Percentiles rank a stretch among this genome's conserved stretches.
phyloP scores from a whole-genome alignment of 148 eudicot genomes.

The Agrostemma githago region DNA sequence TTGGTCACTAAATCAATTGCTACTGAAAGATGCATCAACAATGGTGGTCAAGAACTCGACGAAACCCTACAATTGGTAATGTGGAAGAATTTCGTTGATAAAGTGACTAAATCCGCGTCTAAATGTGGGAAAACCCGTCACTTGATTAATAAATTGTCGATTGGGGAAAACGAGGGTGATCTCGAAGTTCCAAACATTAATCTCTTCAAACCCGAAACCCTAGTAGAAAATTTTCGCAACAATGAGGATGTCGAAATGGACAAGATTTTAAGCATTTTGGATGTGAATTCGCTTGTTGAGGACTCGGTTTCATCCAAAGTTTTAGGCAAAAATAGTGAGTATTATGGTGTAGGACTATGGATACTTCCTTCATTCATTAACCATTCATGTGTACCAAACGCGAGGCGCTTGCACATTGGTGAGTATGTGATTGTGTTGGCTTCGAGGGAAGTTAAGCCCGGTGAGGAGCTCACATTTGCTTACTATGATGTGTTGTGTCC shows the following conservation, averaged over 20 bases:
- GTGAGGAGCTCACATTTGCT: constrained; percentile 76
- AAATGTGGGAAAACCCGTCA: constrained; percentile 41
- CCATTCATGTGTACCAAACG: constrained; percentile 79
- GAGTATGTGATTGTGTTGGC: constrained; percentile 67
- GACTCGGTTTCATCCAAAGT: constrained; percentile 62
- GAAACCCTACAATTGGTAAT: constrained; percentile 56
- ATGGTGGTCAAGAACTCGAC: constrained; percentile 31
- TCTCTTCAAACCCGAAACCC: constrained; percentile 50
- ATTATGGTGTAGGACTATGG: constrained; percentile 85
- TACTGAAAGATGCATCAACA: constrained; percentile 63
- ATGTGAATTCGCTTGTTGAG: constrained; percentile 79
- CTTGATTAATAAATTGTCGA: constrained; percentile 54
- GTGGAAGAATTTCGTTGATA: constrained; percentile 80
- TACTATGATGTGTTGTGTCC: constrained; percentile 67
- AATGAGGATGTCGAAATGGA: constrained; percentile 32
- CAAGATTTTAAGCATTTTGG: constrained; percentile 51
- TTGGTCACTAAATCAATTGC: constrained; percentile 74
- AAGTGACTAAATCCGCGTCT: constrained; percentile 45
- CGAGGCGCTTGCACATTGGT: constrained; percentile 68
- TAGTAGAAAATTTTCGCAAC: constrained; percentile 2
- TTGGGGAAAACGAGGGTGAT: constrained; percentile 57
- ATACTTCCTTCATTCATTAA: constrained; percentile 67
- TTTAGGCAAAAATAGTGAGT: constrained; percentile 59
- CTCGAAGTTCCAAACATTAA: constrained; percentile 51
- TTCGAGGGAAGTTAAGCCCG: constrained; percentile 67